A percentile compares a stretch with the other conserved stretches of the same genome.
These are phyloP conservation scores for Zopfia rhizophila DNA, from an alignment of 2,329 filamentous ascomycete species.

Conservation along the genomic window DNA sequence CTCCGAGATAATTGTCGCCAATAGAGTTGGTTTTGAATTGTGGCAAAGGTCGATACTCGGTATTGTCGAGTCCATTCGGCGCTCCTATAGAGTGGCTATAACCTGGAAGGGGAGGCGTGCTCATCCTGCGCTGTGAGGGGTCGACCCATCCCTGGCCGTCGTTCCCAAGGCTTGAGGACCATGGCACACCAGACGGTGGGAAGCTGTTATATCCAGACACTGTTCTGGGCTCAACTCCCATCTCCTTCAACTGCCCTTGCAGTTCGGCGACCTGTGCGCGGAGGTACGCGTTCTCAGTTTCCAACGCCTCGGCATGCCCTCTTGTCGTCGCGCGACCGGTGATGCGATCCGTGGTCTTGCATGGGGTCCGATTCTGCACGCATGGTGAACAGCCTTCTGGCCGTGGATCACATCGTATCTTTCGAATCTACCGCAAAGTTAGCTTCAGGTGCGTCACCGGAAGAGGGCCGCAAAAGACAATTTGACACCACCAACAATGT, in stretches of 20 bases:
- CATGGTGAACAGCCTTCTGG: conserved; percentile 86
- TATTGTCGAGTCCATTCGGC: conserved; percentile 27
- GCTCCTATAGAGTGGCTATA: conserved; percentile 29
- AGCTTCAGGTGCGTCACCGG: neutral
- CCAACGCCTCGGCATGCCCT: conserved; percentile 80
- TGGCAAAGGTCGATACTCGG: conserved; percentile 48
- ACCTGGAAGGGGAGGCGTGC: conserved; percentile 36
- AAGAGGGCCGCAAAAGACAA: neutral
- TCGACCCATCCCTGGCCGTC: conserved; percentile 37
- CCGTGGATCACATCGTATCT: conserved; percentile 86
- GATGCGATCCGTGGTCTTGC: conserved; percentile 87
- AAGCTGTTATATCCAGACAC: conserved; percentile 50
- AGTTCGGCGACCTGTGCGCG: conserved; percentile 74
- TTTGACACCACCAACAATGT: too few species aligned
- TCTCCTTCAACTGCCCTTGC: conserved; percentile 70
- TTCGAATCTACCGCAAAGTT: conserved; percentile 69
- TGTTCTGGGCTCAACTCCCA: conserved; percentile 70
- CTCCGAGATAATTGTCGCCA: conserved; percentile 74
- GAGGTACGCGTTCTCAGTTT: conserved; percentile 76
- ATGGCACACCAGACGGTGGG: conserved; percentile 29
- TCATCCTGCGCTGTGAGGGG: conserved; percentile 28
- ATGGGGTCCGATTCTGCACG: conserved; percentile 77
- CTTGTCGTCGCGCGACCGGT: conserved; percentile 82
- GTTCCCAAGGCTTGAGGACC: conserved; percentile 10
- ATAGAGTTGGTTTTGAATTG: conserved; percentile 59